A percentile compares a stretch with the other conserved stretches of the same genome.
These are phyloP conservation scores for Kazachstania taianensis DNA, from an alignment of 805 yeast species.

Conservation along the genomic window DNA sequence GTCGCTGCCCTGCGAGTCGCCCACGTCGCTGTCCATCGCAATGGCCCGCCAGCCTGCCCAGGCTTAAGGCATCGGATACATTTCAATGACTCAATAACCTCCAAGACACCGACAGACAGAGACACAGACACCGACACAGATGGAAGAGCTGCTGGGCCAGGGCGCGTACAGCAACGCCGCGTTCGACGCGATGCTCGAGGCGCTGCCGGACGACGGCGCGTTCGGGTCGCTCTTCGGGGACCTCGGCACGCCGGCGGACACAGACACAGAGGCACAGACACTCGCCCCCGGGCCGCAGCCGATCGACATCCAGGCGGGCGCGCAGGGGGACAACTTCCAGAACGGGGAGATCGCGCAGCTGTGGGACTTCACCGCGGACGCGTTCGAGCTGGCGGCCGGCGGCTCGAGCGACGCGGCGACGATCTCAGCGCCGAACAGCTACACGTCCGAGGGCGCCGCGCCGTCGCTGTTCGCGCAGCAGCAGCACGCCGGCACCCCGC, in stretches of 20 bases:
- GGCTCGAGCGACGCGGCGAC: constrained; percentile 28
- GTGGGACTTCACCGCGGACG: constrained; percentile 33
- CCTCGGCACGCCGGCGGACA: neutral
- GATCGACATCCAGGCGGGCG: constrained; percentile 15
- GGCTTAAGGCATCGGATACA: too few species aligned
- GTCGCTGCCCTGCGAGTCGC: neutral
- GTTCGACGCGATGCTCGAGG: constrained; percentile 30
- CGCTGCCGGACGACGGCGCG: constrained; percentile 20
- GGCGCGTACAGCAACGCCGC: constrained; percentile 5
- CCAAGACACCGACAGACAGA: too few species aligned
- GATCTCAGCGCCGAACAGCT: constrained; percentile 30
- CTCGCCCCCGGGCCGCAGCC: constrained; percentile 11
- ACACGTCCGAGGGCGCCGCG: constrained; percentile 14
- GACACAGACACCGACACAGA: too few species aligned
- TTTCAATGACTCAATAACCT: too few species aligned
- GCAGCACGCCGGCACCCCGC: neutral
- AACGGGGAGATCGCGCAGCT: constrained; percentile 33
- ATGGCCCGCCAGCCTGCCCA: too few species aligned
- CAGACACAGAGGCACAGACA: constrained; percentile 1
- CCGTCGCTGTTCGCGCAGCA: constrained; percentile 1
- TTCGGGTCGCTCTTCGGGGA: constrained; percentile 22
- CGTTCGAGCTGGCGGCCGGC: constrained; percentile 29
- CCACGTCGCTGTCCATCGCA: constrained; percentile 1
- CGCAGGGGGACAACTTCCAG: constrained; percentile 9
- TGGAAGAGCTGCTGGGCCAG: too few species aligned